Conservation (phyloP, 345 rosid species). For the Citrus trifoliata region DNA sequence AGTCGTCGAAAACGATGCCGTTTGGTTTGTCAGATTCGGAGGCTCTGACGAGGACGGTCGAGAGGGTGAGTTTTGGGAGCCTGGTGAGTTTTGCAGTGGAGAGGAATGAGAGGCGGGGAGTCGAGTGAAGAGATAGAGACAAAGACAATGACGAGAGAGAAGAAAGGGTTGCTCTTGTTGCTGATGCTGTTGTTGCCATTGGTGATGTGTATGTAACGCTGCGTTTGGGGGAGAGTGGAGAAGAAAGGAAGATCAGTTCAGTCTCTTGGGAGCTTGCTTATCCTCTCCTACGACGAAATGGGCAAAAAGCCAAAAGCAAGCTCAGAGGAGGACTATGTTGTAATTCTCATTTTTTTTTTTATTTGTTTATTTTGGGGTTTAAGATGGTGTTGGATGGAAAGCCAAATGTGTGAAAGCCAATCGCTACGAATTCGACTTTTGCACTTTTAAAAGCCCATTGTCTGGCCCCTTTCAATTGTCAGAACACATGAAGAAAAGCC, state of each 20-base stretch:
- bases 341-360: neutral
- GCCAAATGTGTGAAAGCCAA: neutral
- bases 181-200: conserved; percentile 32
- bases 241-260: neutral
- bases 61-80: conserved; percentile 12
- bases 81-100: conserved; percentile 20
- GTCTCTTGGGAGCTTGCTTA: neutral
- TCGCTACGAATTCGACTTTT: neutral
- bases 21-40: conserved; percentile 26
- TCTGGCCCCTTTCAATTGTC: no score
- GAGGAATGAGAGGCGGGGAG: conserved; percentile 28
- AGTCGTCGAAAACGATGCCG: conserved; percentile 49
- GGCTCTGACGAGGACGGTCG: conserved; percentile 2
- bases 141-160: conserved; percentile 30
- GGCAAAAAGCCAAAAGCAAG: neutral
- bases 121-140: conserved; percentile 19
- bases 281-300: neutral
- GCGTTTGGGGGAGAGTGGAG: neutral
- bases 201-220: neutral
- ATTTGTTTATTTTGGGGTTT: no score
- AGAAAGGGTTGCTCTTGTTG: conserved; percentile 33
- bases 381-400: neutral
- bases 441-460: no score
- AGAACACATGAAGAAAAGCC: no score
- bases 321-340: neutral